Evolutionary conservation across 1,284 basidiomycete genomes (phyloP).

Genomic region (Testicularia cyperi): DNA sequence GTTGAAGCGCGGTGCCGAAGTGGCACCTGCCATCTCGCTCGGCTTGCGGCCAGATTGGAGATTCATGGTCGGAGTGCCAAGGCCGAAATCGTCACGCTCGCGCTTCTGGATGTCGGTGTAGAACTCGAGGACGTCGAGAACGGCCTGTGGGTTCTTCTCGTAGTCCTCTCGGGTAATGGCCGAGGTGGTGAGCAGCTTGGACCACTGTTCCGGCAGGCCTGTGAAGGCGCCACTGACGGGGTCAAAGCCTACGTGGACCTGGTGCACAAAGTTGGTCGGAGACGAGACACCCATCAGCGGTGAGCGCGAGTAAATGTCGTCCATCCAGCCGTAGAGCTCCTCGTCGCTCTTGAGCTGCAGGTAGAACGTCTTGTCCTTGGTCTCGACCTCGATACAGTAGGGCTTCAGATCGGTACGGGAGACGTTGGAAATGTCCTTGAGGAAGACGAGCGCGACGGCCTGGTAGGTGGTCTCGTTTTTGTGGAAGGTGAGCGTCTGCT

Average conservation of each 20-base stretch:
- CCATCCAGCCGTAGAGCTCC: constrained; percentile 93
- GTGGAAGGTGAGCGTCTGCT: constrained; percentile 78
- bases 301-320: constrained; percentile 89
- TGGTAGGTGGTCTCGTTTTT: constrained; percentile 79
- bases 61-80: constrained; percentile 58
- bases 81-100: constrained; percentile 72
- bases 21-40: constrained; percentile 19
- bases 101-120: constrained; percentile 96
- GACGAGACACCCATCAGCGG: constrained; percentile 89
- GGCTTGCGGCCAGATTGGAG: constrained; percentile 49
- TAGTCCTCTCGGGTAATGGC: constrained; percentile 98
- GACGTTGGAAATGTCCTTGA: constrained; percentile 80
- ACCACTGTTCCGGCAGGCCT: constrained; percentile 96
- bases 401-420: constrained; percentile 90
- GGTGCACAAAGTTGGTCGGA: constrained; percentile 96
- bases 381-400: constrained; percentile 76
- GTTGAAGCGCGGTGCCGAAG: constrained; percentile 35
- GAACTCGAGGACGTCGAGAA: constrained; percentile 95
- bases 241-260: constrained; percentile 97
- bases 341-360: constrained; percentile 88
- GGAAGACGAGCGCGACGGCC: constrained; percentile 68
- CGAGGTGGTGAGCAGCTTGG: constrained; percentile 87
- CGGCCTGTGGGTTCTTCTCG: constrained; percentile 92
- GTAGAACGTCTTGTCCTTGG: constrained; percentile 74
- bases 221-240: constrained; percentile 90